These are phyloP conservation scores for Elsinoe australis DNA, from an alignment of 2,329 filamentous ascomycete genomes.

Conservation along the genomic window DNA sequence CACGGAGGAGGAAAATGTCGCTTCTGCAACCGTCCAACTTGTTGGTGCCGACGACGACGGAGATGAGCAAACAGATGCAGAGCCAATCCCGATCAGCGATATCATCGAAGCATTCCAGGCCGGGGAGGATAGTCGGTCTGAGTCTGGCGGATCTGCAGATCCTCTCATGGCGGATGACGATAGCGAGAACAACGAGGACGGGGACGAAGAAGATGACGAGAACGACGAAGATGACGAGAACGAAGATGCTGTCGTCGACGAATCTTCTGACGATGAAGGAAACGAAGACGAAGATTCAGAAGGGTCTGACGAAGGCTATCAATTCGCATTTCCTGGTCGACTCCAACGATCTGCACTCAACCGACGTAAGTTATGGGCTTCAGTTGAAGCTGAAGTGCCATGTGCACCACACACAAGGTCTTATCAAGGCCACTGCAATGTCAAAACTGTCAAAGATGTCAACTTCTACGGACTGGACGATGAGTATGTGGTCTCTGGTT, in stretches of 20 bases:
- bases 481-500: slow-evolving; percentile 61
- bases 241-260: slow-evolving; percentile 23
- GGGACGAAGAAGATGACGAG: slow-evolving; percentile 18
- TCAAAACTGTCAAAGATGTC: slow-evolving; percentile 61
- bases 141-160: neutral
- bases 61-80: neutral
- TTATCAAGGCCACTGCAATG: slow-evolving; percentile 59
- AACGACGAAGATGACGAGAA: slow-evolving; percentile 18
- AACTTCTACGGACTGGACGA: slow-evolving; percentile 61
- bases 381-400: slow-evolving; percentile 48
- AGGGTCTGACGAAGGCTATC: slow-evolving; percentile 29
- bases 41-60: slow-evolving; percentile 29
- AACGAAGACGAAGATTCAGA: slow-evolving; percentile 24
- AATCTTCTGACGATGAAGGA: slow-evolving; percentile 24
- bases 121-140: neutral
- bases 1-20: slow-evolving; percentile 32
- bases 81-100: slow-evolving; percentile 20
- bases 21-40: slow-evolving; percentile 25
- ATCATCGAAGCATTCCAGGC: slow-evolving; percentile 18
- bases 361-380: slow-evolving; percentile 40
- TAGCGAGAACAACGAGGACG: slow-evolving; percentile 12
- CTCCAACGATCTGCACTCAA: slow-evolving; percentile 45
- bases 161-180: slow-evolving; percentile 1
- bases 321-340: slow-evolving; percentile 27
- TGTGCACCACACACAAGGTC: slow-evolving; percentile 50